phyloP scores from a whole-genome alignment of 2,329 filamentous ascomycete species.

The Xylariaceae sp. region DNA sequence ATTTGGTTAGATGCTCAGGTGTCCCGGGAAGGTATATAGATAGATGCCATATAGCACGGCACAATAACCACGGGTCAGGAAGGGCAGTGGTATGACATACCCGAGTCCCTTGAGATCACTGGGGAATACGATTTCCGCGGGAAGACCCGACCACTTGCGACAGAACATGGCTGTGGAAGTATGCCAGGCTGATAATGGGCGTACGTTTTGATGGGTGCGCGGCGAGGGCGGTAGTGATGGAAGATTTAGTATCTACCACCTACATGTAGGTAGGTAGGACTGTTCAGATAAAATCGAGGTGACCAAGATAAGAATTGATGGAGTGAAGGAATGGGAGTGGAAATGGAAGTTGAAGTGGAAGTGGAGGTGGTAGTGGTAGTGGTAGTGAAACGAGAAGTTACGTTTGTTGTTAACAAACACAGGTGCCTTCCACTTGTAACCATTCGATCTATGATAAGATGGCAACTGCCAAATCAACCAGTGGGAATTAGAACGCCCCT shows the following conservation, averaged over 20 bases:
- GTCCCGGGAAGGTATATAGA: not conserved
- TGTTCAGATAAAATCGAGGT: too few species aligned
- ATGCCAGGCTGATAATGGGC: not conserved
- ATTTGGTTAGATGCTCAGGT: not conserved
- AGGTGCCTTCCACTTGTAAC: too few species aligned
- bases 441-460: too few species aligned
- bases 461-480: too few species aligned
- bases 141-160: conserved; percentile 61
- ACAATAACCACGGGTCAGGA: not conserved
- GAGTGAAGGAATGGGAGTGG: not conserved
- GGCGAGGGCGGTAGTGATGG: not conserved
- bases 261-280: too few species aligned
- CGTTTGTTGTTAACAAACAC: too few species aligned
- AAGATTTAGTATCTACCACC: not conserved
- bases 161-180: conserved; percentile 61
- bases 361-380: not conserved
- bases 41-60: not conserved
- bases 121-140: conserved; percentile 63
- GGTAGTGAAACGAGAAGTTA: too few species aligned
- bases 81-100: conserved; percentile 39
- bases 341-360: not conserved
- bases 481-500: too few species aligned
- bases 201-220: too few species aligned
- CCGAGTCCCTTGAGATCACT: conserved; percentile 64
- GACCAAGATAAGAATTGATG: too few species aligned